Conservation (phyloP, 176 grass and related monocot genomes). For the Chrysopogon serrulatus region DNA sequence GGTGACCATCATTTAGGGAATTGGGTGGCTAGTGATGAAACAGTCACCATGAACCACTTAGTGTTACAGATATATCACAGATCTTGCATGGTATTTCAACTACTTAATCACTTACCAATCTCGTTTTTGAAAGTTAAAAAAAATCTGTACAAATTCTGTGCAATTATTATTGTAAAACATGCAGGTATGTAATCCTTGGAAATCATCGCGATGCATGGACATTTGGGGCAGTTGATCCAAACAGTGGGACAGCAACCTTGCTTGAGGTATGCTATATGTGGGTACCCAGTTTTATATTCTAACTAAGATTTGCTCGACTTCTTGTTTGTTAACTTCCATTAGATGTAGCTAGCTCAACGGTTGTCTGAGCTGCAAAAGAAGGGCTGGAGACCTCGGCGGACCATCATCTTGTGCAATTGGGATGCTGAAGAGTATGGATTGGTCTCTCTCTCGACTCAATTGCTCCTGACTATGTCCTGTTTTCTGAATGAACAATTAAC, state of each 20-base stretch:
- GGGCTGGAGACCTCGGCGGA: conserved; percentile 81
- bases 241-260: conserved; percentile 90
- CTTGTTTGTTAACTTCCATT: conserved; percentile 16
- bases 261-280: conserved; percentile 62
- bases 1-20: background rate
- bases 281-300: background rate
- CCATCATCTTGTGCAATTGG: conserved; percentile 92
- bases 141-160: background rate
- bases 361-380: conserved; percentile 68
- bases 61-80: background rate
- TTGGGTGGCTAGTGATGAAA: background rate
- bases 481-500: background rate
- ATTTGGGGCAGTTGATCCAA: conserved; percentile 85
- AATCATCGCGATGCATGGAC: conserved; percentile 98
- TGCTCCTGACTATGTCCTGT: background rate
- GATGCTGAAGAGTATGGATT: conserved; percentile 87
- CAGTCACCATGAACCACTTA: background rate
- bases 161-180: conserved; percentile 12
- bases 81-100: background rate
- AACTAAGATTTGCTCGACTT: background rate
- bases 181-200: conserved; percentile 83
- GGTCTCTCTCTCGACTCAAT: conserved; percentile 37
- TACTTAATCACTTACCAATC: background rate
- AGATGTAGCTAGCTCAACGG: conserved; percentile 79
- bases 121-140: background rate